Conservation (phyloP, 495 filamentous ascomycete genomes). For the Xanthoparmelia taractica region DNA sequence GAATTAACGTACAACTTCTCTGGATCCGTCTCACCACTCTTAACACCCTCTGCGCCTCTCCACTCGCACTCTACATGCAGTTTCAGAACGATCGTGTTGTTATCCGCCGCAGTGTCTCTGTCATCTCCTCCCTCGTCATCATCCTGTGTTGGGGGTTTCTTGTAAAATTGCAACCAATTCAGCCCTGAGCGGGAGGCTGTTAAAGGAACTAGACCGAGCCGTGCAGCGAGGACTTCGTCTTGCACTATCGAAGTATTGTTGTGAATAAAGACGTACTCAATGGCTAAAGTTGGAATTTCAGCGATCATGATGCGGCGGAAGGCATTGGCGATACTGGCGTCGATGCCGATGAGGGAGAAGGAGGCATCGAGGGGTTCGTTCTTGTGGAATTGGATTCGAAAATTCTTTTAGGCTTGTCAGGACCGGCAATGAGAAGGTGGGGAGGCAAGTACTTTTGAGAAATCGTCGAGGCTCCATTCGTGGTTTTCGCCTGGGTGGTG, state of each 20-base stretch:
- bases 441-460: conserved; percentile 46
- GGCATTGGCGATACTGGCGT: conserved; percentile 92
- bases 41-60: conserved; percentile 42
- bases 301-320: conserved; percentile 96
- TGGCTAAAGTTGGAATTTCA: conserved; percentile 88
- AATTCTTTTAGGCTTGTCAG: conserved; percentile 38
- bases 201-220: conserved; percentile 85
- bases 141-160: conserved; percentile 42
- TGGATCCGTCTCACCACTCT: conserved; percentile 64
- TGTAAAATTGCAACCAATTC: conserved; percentile 70
- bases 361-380: conserved; percentile 65
- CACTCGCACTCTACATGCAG: conserved; percentile 74
- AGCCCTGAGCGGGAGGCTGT: conserved; percentile 68
- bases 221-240: conserved; percentile 87
- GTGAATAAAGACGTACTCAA: conserved; percentile 81
- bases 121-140: conserved; percentile 31
- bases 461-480: conserved; percentile 71
- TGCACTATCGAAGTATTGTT: conserved; percentile 97
- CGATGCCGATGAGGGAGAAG: conserved; percentile 86
- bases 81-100: conserved; percentile 68
- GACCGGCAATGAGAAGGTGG: neutral
- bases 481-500: conserved; percentile 89
- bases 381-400: conserved; percentile 74
- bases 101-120: conserved; percentile 51
- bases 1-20: conserved; percentile 74